Evolutionary conservation across 768 basidiomycete genomes (phyloP).

Genomic region (Termitomyces sp.): DNA sequence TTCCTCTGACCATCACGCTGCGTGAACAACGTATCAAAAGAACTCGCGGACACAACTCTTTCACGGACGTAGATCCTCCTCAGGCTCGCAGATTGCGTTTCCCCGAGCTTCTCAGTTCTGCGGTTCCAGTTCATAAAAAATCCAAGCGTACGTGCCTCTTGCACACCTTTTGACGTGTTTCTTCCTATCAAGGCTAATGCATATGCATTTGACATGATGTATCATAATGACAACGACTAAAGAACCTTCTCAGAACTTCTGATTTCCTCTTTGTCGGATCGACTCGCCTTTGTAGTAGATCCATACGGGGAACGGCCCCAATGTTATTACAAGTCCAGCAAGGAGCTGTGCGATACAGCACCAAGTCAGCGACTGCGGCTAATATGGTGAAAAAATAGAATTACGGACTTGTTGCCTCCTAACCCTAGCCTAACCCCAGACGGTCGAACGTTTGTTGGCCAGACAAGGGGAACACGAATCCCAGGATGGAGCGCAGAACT

Average conservation of each 20-base stretch:
- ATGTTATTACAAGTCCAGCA: constrained; percentile 52
- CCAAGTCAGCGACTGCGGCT: constrained; percentile 25
- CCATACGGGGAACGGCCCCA: constrained; percentile 72
- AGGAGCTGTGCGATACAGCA: neutral
- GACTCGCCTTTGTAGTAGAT: constrained; percentile 64
- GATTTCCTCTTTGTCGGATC: constrained; percentile 40
- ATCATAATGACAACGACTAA: neutral
- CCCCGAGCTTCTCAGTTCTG: neutral
- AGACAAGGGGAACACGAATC: constrained; percentile 45
- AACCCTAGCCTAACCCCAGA: constrained; percentile 55
- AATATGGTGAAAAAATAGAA: constrained; percentile 15
- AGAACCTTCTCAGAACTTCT: constrained; percentile 7
- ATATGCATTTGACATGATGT: no score
- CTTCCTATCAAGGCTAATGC: no score
- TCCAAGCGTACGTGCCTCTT: neutral
- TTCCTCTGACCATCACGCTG: neutral
- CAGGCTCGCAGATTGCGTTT: no score
- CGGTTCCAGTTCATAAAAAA: neutral
- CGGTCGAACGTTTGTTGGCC: constrained; percentile 57
- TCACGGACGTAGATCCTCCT: neutral
- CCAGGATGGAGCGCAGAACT: constrained; percentile 42
- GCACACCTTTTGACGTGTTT: no score
- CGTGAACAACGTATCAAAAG: neutral
- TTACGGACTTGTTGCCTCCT: constrained; percentile 62
- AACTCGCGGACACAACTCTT: neutral